Evolutionary conservation across 2,329 filamentous ascomycete genomes (phyloP).

Genomic region (Ophiostoma novo-ulmi): DNA sequence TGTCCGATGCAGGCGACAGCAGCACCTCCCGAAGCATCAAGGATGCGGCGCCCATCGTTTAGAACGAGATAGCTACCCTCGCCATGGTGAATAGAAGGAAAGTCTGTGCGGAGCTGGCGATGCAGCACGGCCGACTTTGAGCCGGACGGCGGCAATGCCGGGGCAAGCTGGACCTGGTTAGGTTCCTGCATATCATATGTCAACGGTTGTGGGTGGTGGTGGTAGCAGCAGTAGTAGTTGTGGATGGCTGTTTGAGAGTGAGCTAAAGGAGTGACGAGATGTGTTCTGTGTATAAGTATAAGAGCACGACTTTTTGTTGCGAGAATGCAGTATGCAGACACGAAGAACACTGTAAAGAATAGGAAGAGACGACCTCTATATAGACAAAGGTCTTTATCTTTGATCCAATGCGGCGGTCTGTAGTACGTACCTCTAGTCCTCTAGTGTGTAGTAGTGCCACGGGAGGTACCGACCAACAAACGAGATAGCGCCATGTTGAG

Average conservation of each 20-base stretch:
- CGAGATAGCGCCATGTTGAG: not conserved
- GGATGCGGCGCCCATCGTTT: slow-evolving; percentile 39
- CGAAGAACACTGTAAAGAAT: not conserved
- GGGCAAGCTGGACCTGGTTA: not conserved
- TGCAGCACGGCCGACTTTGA: slow-evolving; percentile 38
- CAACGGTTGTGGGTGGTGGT: not conserved
- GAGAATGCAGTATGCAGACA: not conserved
- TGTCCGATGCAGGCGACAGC: slow-evolving; percentile 46
- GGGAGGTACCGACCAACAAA: not conserved
- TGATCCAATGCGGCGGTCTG: not conserved
- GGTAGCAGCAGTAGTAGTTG: not conserved
- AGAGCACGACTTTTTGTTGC: not conserved
- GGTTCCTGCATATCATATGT: not conserved
- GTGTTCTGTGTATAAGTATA: not conserved
- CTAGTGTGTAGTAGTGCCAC: slow-evolving; percentile 12
- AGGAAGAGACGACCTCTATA: not conserved
- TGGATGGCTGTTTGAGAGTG: no score
- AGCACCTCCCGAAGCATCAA: slow-evolving; percentile 45
- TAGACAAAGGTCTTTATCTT: not conserved
- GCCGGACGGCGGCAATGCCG: not conserved
- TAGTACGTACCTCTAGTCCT: not conserved
- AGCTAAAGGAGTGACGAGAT: not conserved
- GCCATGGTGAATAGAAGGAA: slow-evolving; percentile 34
- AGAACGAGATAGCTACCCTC: slow-evolving; percentile 39
- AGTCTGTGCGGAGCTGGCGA: slow-evolving; percentile 35